Conservation (phyloP, 176 grass and related monocot genomes). For the Areca catechu region DNA sequence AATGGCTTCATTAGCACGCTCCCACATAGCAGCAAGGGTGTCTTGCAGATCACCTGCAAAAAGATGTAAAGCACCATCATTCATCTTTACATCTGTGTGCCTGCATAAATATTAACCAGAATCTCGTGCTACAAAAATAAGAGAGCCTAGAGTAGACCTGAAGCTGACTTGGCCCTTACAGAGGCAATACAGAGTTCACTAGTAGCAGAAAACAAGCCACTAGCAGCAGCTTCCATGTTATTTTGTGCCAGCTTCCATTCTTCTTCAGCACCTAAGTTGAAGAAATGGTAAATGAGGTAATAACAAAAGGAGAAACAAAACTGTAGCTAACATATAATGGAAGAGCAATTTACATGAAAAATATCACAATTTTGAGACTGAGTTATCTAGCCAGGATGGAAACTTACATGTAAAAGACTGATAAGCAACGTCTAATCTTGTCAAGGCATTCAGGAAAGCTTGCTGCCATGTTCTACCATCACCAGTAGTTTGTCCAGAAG, state of each 20-base stretch:
- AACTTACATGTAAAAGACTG: slow-evolving; percentile 79
- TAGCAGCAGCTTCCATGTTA: slow-evolving; percentile 81
- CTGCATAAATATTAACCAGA: too few relatives aligned
- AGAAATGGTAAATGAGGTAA: slow-evolving; percentile 15
- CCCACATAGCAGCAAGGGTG: slow-evolving; percentile 54
- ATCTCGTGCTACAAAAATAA: not conserved
- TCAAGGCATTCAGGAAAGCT: slow-evolving; percentile 62
- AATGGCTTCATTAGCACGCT: slow-evolving; percentile 44
- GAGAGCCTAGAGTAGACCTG: slow-evolving; percentile 41
- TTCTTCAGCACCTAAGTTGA: slow-evolving; percentile 70
- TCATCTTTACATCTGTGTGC: too few relatives aligned
- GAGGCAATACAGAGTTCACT: slow-evolving; percentile 64
- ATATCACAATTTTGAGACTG: not conserved
- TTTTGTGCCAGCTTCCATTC: slow-evolving; percentile 71
- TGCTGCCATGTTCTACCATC: slow-evolving; percentile 75
- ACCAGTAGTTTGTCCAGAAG: slow-evolving; percentile 47
- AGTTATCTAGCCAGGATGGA: not conserved
- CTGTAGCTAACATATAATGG: not conserved
- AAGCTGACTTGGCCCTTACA: slow-evolving; percentile 61
- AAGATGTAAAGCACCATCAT: too few relatives aligned
- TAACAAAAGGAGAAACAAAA: slow-evolving; percentile 13
- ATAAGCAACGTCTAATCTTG: slow-evolving; percentile 63
- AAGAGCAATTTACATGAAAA: not conserved
- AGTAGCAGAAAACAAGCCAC: slow-evolving; percentile 61
- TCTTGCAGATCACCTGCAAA: slow-evolving; percentile 69